Conservation (phyloP, 257 asterid species). For the Nicotiana noctiflora region DNA sequence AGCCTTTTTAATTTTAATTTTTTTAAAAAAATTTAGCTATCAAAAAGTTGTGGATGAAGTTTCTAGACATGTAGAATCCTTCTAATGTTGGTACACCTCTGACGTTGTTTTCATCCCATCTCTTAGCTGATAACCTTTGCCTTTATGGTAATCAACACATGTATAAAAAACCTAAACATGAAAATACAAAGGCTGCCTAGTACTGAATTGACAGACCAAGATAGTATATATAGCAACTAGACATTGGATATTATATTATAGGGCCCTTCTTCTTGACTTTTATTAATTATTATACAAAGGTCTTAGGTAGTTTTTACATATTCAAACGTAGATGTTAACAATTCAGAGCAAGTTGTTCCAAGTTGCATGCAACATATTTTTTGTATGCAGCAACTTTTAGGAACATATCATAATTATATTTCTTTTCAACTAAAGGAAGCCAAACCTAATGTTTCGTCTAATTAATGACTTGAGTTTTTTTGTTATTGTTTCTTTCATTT, state of each 20-base stretch:
- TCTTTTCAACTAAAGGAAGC: slow-evolving; percentile 2
- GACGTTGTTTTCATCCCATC: not conserved
- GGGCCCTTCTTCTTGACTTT: not conserved
- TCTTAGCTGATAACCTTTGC: not conserved
- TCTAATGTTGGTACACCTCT: not conserved
- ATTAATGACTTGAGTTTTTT: not conserved
- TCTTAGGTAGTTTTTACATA: slow-evolving; percentile 9
- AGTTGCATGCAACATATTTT: not conserved
- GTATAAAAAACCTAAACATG: not conserved
- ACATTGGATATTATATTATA: not conserved
- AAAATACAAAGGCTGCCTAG: not conserved
- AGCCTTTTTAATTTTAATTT: not conserved
- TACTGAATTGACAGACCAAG: not conserved
- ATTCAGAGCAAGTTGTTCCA: slow-evolving; percentile 20
- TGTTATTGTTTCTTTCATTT: not conserved
- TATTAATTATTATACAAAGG: slow-evolving; percentile 1
- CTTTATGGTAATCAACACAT: not conserved
- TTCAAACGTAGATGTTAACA: slow-evolving; percentile 14
- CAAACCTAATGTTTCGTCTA: not conserved
- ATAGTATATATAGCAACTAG: not conserved
- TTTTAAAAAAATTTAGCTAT: not conserved
- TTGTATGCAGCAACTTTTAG: slow-evolving; percentile 10
- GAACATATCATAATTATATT: slow-evolving; percentile 10
- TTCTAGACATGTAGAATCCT: not conserved
- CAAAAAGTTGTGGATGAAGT: not conserved